Conservation (phyloP, 2,329 filamentous ascomycete genomes). For the Zasmidium citrigriseum region DNA sequence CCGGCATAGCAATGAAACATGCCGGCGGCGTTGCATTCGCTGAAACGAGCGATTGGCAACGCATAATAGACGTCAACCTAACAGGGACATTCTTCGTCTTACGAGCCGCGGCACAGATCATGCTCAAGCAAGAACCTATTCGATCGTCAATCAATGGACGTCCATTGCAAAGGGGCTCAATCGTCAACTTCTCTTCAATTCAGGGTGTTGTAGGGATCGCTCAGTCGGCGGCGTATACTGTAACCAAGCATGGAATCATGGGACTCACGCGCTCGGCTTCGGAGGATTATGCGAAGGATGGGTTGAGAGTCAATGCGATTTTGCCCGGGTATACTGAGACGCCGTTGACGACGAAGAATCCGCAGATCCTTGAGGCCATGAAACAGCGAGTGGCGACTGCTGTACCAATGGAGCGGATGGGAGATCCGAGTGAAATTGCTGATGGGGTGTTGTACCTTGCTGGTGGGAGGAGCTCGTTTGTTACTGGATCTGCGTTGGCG, state of each 20-base stretch:
- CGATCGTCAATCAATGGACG: conserved; percentile 38
- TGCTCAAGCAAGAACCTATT: conserved; percentile 48
- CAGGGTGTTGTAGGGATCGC: conserved; percentile 44
- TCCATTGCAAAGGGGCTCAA: conserved; percentile 35
- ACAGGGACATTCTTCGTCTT: conserved; percentile 47
- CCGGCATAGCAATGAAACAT: conserved; percentile 43
- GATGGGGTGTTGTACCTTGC: conserved; percentile 33
- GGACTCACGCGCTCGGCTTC: conserved; percentile 44
- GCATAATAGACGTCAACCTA: conserved; percentile 46
- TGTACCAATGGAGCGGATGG: conserved; percentile 31
- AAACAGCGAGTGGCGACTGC: conserved; percentile 26
- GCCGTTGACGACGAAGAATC: conserved; percentile 12
- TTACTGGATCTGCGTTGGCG: conserved; percentile 28
- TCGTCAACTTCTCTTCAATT: conserved; percentile 43
- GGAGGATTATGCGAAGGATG: conserved; percentile 44
- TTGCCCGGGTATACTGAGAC: conserved; percentile 28
- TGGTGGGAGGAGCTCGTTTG: conserved; percentile 30
- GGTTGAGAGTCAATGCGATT: conserved; percentile 42
- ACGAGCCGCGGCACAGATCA: conserved; percentile 43
- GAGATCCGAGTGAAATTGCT: conserved; percentile 29
- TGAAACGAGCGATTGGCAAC: conserved; percentile 41
- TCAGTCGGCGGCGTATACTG: conserved; percentile 37
- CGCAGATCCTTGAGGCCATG: conserved; percentile 28
- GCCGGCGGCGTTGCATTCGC: conserved; percentile 40
- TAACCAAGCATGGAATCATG: conserved; percentile 44